Evolutionary conservation across 495 filamentous ascomycete species (phyloP), one percentile per base, ranked within the genome.

Genomic region (Penicillium maclennaniae): DNA sequence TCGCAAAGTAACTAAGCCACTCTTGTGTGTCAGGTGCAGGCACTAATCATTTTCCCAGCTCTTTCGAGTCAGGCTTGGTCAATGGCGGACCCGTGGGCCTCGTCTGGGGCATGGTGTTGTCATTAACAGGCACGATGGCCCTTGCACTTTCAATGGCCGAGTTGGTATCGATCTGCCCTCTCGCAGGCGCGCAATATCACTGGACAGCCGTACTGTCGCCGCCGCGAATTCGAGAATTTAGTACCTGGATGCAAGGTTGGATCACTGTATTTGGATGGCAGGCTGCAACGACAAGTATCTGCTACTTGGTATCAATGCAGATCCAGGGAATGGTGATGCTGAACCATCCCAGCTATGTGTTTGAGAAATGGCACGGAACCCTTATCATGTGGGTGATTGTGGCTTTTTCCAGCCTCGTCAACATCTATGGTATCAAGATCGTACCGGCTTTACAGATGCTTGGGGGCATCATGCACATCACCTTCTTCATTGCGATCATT

Each of bases 371-470:
- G 68, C 77, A 81, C 31, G 71, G 69, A 5, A 76, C 76, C 0
- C 64, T 80, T 10, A 53, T 82, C 7, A 71, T 74, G 56, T 77
- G 64, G 60, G 69, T 68, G 0, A 56, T 72, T 7, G 41, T 72
- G 2, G 14, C 65, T 12, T 47, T 69, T 16, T 53, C 65, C 0
- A 54, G 67, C 6, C 26, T 67, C 4, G 50, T 79, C 25, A 81
- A 81, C 51, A 69, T 73, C 19, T 70, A 65, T 36, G 66, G 63
- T 16, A 70, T 70, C 7, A 59, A 68, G 36, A 57, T 77, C 25
- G 63, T 81, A 27, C 72, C 77, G 8, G 51, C 68, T 2, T 45
- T 82, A 16, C 76, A 80, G 47, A 67, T 71, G 23, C 49, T 79
- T 25, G 75, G 58, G 7, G 65, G 73, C 0, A 68, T 79, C 25